Base-by-base conservation (phyloP, 495 filamentous ascomycete species). In the Astrocystis sublimbata region DNA sequence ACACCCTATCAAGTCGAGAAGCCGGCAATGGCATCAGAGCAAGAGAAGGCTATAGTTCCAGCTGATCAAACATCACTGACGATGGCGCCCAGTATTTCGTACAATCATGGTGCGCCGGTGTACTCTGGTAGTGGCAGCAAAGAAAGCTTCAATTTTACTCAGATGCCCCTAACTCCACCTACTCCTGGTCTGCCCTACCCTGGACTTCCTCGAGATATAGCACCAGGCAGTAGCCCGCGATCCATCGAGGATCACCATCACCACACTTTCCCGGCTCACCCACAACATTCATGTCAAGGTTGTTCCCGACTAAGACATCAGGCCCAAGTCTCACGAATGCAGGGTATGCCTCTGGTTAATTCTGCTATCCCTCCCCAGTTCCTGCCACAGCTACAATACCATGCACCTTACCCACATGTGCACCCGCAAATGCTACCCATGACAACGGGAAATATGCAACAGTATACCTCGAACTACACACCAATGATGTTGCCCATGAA, bases 221-320 rank as follows among this genome's bases (percentile, higher is more conserved):
- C 31, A 9, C 24, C 21, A 8, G 36, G 28, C 1, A 26, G 28
- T 28, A 46, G 49, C 28, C 35, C 26, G 19, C 35, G 6, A 24
- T 2, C 21, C 9, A 23, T 30, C 13, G 38, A 53, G 36, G 26
- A 43, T 5, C 58, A 43, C n/a, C 45, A 53, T 40, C n/a, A 61
- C 28, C 49, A 54, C 21, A 56, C 40, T 17, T 55, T 19, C 45
- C 46, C 51, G 12, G 24, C 45, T 41, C 61, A 60, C 21, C 21
- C 40, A 2, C 30, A 60, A 53, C 68, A 68, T 13, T 65, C 66
- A n/a, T 73, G 71, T 24, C 68, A 71, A 35, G 31, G 63, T 4
- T 73, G 68, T 36, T 31, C 36, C 13, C 67, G 50, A 17, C 62
- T 71, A 33, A 64, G 65, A 51, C 62, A 69, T 21, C 71, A 69